These are phyloP conservation scores for Tuber melanosporum DNA, from an alignment of 495 filamentous ascomycete genomes.

Conservation along the genomic window DNA sequence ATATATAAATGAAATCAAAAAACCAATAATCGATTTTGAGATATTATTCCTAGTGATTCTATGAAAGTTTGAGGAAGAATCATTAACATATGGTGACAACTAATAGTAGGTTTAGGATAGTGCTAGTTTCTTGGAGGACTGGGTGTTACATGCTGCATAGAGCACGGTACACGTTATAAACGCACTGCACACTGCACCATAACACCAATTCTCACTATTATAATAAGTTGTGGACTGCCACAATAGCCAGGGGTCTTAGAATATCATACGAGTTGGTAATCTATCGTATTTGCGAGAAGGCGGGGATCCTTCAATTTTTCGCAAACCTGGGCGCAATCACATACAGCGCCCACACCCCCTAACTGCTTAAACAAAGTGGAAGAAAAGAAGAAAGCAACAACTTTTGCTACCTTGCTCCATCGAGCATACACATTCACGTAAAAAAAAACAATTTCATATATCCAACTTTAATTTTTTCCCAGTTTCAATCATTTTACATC, in stretches of 20 bases:
- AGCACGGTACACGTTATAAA: no score
- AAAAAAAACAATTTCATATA: background rate
- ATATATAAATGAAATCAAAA: no score
- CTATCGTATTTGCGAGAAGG: constrained; percentile 3
- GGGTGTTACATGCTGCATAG: no score
- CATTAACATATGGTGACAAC: no score
- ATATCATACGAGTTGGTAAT: background rate
- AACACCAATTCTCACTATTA: background rate
- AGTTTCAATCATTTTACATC: constrained; percentile 1
- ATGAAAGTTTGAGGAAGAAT: no score
- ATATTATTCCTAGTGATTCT: no score
- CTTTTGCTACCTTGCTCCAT: background rate
- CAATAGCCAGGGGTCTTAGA: background rate
- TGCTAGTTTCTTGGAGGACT: no score
- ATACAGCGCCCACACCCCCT: background rate
- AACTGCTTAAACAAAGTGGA: background rate
- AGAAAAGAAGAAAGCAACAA: background rate
- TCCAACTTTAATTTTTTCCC: constrained; percentile 5
- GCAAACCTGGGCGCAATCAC: background rate
- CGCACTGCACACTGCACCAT: background rate
- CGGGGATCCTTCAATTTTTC: background rate
- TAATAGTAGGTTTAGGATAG: no score
- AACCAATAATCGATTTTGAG: no score
- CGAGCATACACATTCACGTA: background rate
- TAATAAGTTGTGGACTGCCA: background rate